Evolutionary conservation across 2,329 filamentous ascomycete genomes (phyloP), one percentile per base, ranked within the genome.

Genomic region (Alternaria sp.): DNA sequence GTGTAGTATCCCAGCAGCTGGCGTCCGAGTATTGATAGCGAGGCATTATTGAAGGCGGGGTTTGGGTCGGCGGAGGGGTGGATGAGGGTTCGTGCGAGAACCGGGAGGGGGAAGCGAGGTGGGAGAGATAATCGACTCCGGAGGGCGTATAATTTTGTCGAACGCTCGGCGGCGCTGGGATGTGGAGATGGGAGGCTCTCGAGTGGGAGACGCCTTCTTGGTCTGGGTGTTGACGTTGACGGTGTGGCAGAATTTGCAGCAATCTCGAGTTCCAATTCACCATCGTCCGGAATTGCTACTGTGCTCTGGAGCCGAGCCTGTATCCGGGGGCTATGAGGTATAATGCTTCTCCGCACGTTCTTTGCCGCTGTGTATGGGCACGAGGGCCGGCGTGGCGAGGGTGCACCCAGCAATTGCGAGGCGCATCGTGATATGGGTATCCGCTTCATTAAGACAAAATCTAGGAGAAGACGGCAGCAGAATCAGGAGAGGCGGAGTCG

Each of bases 141-240:
- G 49, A 99, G 88, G 69, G 96, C 94, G 68, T 94, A 90, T 72
- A 99, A 91, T 84, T 97, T 98, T 66, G 94, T 90, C 50, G 95
- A 98, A 69, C 85, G 81, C 64, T 85, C 82, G 46, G 93, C 91
- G 69, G 86, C 86, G 73, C 87, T 83, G 69, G 89, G 88, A 58
- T 87, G 87, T 70, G 93, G 93, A 74, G 93, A 95, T 57, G 92
- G 91, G 68, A 90, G 84, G 66, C 76, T 64, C 72, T 82, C 79
- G 60, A 70, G 74, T n/a, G 68, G 63, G 18, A 60, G 51, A 9
- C 58, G 26, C n/a, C 33, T 43, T 58, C 67, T 44, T 59, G 65
- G 63, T 41, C 57, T 55, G 63, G 55, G 45, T 55, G 50, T 45
- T 21, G 60, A 30, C 11, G 61, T 30, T 43, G 60, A 30, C 11